Conservation (phyloP, 2,329 filamentous ascomycete species). For the Aureobasidium lini region DNA sequence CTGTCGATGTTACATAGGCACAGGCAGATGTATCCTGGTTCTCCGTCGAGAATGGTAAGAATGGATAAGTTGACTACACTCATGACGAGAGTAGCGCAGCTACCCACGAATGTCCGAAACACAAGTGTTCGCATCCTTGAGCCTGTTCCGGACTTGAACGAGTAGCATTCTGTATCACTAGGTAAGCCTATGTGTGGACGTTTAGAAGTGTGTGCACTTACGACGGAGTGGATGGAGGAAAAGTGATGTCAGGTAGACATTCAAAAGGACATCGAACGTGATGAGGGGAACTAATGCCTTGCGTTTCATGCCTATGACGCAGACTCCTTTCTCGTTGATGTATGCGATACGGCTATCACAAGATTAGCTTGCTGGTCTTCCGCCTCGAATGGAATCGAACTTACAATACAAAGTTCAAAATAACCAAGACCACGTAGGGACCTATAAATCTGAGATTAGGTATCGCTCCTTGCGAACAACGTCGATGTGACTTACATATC, state of each 20-base stretch:
- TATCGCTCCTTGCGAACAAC: conserved; percentile 31
- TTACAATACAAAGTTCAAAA: conserved; percentile 56
- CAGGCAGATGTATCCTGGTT: conserved; percentile 58
- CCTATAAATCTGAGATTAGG: not conserved
- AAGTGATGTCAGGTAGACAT: conserved; percentile 31
- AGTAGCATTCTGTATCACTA: conserved; percentile 42
- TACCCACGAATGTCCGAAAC: conserved; percentile 53
- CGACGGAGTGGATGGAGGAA: not conserved
- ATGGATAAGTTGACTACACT: conserved; percentile 54
- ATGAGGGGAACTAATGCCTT: conserved; percentile 55
- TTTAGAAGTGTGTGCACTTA: not conserved
- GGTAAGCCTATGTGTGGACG: not conserved
- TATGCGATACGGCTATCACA: conserved; percentile 46
- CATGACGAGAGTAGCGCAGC: conserved; percentile 49
- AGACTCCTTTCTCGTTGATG: conserved; percentile 45
- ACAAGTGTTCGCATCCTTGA: conserved; percentile 46
- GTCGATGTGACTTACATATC: conserved; percentile 22
- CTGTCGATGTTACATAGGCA: conserved; percentile 59
- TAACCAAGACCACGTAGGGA: conserved; percentile 37
- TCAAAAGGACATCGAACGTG: conserved; percentile 52
- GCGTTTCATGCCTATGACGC: conserved; percentile 55
- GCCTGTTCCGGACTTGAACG: conserved; percentile 43
- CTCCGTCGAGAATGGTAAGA: conserved; percentile 51
- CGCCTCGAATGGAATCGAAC: conserved; percentile 17
- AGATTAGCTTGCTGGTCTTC: not conserved